phyloP scores from a whole-genome alignment of 2,329 filamentous ascomycete genomes.

The Scolecobasidium constrictum region DNA sequence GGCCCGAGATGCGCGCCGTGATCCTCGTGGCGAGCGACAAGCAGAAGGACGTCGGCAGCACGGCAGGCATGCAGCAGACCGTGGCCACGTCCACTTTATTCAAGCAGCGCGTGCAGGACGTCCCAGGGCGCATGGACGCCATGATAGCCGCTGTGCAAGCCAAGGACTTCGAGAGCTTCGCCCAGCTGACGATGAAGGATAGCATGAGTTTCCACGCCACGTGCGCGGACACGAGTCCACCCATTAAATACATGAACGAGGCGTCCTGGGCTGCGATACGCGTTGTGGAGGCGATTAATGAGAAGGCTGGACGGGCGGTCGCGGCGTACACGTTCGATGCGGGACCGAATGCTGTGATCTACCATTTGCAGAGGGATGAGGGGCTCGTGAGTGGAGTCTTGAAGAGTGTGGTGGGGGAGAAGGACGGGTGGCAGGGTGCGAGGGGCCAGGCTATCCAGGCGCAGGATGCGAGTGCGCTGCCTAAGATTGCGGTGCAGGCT shows the following conservation, averaged over 20 bases:
- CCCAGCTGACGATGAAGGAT: constrained; percentile 87
- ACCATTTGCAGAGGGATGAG: constrained; percentile 76
- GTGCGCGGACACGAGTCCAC: constrained; percentile 89
- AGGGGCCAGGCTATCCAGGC: constrained; percentile 42
- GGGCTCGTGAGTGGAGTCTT: constrained; percentile 66
- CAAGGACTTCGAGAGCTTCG: constrained; percentile 78
- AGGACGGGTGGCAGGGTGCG: constrained; percentile 60
- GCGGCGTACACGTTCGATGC: constrained; percentile 97
- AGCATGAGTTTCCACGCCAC: constrained; percentile 95
- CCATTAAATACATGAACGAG: constrained; percentile 98
- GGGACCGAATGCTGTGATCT: constrained; percentile 92
- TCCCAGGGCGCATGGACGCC: constrained; percentile 68
- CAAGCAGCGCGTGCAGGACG: constrained; percentile 59
- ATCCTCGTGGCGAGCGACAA: constrained; percentile 85
- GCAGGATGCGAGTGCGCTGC: constrained; percentile 52
- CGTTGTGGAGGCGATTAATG: constrained; percentile 82
- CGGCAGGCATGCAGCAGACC: constrained; percentile 93
- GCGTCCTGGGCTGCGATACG: constrained; percentile 77
- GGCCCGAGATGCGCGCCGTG: constrained; percentile 88
- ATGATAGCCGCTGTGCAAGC: constrained; percentile 75
- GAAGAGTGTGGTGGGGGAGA: constrained; percentile 50
- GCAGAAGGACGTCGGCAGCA: constrained; percentile 92
- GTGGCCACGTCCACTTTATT: constrained; percentile 88
- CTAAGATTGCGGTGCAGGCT: constrained; percentile 30
- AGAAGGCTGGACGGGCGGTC: constrained; percentile 58